phyloP scores from a whole-genome alignment of 306 rosid species.

The Ochetophila trinervis region DNA sequence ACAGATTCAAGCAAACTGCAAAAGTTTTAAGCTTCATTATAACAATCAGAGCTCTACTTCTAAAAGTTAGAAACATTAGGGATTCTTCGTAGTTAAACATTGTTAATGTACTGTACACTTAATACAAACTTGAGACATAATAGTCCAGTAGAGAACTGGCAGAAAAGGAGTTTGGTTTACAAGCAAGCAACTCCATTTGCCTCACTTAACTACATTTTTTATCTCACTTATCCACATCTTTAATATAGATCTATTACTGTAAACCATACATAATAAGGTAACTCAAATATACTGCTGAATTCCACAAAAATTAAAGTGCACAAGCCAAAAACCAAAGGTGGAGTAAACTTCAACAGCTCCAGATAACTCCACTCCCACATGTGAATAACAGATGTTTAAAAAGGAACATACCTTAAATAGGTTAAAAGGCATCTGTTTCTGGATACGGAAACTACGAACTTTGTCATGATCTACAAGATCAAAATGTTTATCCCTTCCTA shows the following conservation, averaged over 20 bases:
- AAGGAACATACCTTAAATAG: slow-evolving; percentile 61
- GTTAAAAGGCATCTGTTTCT: slow-evolving; percentile 71
- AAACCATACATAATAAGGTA: background rate
- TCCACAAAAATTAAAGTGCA: background rate
- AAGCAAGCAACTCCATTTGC: background rate
- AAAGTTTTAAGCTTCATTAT: no score
- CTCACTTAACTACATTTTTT: background rate
- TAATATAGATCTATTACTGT: background rate
- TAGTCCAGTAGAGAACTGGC: background rate
- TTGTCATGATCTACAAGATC: slow-evolving; percentile 97
- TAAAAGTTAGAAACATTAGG: background rate
- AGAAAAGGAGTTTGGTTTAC: background rate
- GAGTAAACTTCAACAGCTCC: background rate
- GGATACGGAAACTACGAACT: slow-evolving; percentile 90
- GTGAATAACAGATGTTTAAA: background rate
- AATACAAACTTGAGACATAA: background rate
- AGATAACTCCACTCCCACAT: background rate
- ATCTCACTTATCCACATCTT: no score
- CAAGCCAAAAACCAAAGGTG: background rate
- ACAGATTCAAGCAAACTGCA: no score
- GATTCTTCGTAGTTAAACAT: background rate
- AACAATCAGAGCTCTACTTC: background rate
- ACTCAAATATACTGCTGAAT: background rate
- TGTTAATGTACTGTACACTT: background rate
- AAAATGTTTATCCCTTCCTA: slow-evolving; percentile 81